These are phyloP conservation scores for Rhododendron ovatum DNA, from an alignment of 148 eudicot genomes.

Conservation along the genomic window DNA sequence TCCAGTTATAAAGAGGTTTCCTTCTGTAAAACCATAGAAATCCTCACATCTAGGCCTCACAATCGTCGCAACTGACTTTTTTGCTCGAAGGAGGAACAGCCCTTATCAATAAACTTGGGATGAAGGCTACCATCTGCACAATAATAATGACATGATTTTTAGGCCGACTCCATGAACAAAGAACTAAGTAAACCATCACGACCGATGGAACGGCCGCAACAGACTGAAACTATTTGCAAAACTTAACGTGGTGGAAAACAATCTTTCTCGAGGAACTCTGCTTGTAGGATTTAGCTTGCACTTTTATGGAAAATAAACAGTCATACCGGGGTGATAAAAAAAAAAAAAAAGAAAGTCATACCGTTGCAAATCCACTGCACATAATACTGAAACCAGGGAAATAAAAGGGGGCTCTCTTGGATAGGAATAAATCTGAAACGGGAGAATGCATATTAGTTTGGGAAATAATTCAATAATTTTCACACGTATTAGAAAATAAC, in stretches of 20 bases:
- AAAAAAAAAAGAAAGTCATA: conserved; percentile 21
- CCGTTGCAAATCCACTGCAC: conserved; percentile 47
- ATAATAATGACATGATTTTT: neutral
- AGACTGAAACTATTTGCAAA: neutral
- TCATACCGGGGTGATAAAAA: conserved; percentile 27
- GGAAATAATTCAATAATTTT: neutral
- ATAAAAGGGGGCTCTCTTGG: conserved; percentile 55
- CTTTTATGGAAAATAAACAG: neutral
- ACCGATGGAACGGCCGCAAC: neutral
- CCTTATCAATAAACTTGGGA: conserved; percentile 44
- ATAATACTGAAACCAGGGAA: conserved; percentile 76
- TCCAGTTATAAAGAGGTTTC: neutral
- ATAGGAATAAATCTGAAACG: conserved; percentile 51
- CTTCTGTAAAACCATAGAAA: neutral
- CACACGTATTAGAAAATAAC: neutral
- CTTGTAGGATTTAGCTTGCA: neutral
- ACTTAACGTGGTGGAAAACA: neutral
- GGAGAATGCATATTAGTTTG: conserved; percentile 2
- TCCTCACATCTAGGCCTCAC: neutral
- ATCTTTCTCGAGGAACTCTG: neutral
- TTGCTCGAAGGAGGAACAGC: conserved; percentile 24
- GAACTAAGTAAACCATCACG: neutral
- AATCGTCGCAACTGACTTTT: neutral
- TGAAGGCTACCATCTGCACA: conserved; percentile 59
- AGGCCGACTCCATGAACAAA: neutral